Percentiles rank a stretch among this genome's conserved stretches.
These are phyloP conservation scores for Penicillium palitans DNA, from an alignment of 2,329 filamentous ascomycete genomes.

Conservation along the genomic window DNA sequence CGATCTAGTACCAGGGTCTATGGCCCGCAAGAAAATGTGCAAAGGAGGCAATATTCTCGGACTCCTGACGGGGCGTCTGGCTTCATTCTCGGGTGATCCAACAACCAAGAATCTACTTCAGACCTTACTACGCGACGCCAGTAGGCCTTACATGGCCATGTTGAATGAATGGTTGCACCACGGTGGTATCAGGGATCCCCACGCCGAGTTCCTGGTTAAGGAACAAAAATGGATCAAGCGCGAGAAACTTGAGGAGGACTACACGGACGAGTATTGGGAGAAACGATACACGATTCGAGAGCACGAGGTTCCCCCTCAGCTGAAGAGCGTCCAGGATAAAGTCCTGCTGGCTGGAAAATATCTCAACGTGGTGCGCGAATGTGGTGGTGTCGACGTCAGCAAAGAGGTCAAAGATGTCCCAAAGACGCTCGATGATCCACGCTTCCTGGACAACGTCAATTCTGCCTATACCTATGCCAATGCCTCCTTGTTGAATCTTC, in stretches of 20 bases:
- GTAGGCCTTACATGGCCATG: slow-evolving; percentile 95
- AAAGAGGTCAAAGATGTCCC: slow-evolving; percentile 87
- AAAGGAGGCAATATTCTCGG: slow-evolving; percentile 96
- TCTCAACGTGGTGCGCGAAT: slow-evolving; percentile 95
- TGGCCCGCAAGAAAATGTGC: slow-evolving; percentile 86
- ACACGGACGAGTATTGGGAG: slow-evolving; percentile 99
- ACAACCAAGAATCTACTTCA: slow-evolving; percentile 80
- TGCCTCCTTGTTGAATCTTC: slow-evolving; percentile 82
- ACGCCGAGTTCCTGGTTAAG: slow-evolving; percentile 90
- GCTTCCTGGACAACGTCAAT: slow-evolving; percentile 95
- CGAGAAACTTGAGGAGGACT: slow-evolving; percentile 89
- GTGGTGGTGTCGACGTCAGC: slow-evolving; percentile 91
- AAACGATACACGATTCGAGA: slow-evolving; percentile 93
- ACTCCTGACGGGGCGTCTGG: slow-evolving; percentile 77
- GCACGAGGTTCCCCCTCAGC: slow-evolving; percentile 84
- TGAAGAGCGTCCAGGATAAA: slow-evolving; percentile 88
- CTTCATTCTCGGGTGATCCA: slow-evolving; percentile 91
- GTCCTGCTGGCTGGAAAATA: slow-evolving; percentile 96
- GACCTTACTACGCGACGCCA: slow-evolving; percentile 79
- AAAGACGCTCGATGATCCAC: slow-evolving; percentile 82
- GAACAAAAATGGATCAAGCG: slow-evolving; percentile 93
- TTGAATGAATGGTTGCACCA: slow-evolving; percentile 98
- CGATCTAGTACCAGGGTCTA: slow-evolving; percentile 73
- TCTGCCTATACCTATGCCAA: slow-evolving; percentile 94
- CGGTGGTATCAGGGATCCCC: slow-evolving; percentile 89